Conservation (phyloP, 257 asterid genomes). For the Nicotiana attenuata region DNA sequence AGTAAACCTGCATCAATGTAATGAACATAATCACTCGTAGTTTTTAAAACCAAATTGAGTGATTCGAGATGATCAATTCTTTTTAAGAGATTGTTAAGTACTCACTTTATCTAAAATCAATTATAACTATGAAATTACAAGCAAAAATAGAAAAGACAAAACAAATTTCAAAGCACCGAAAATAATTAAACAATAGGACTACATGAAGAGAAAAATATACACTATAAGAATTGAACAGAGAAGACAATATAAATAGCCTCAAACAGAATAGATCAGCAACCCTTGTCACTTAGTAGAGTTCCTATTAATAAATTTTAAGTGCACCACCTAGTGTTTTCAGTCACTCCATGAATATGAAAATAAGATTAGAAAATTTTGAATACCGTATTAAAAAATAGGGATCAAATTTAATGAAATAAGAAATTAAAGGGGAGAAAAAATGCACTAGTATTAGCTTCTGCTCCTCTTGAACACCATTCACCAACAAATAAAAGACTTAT, state of each 20-base stretch:
- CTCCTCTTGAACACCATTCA: background rate
- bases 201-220: background rate
- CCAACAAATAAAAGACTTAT: background rate
- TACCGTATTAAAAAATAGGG: background rate
- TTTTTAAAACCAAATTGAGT: too few relatives aligned
- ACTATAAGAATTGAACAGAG: background rate
- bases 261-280: background rate
- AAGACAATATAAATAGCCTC: background rate
- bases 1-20: too few relatives aligned
- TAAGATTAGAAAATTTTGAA: background rate
- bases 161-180: background rate
- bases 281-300: background rate
- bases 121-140: background rate
- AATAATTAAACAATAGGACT: background rate
- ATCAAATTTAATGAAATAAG: background rate
- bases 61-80: background rate
- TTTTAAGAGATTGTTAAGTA: background rate
- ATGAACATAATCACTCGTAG: too few relatives aligned
- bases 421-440: background rate
- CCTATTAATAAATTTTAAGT: too few relatives aligned
- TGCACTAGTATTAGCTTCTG: background rate
- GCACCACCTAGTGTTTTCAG: background rate
- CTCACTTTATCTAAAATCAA: background rate
- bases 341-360: background rate
- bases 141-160: background rate